phyloP scores from a whole-genome alignment of 2,329 filamentous ascomycete genomes.

The Sclerotinia spermophila region DNA sequence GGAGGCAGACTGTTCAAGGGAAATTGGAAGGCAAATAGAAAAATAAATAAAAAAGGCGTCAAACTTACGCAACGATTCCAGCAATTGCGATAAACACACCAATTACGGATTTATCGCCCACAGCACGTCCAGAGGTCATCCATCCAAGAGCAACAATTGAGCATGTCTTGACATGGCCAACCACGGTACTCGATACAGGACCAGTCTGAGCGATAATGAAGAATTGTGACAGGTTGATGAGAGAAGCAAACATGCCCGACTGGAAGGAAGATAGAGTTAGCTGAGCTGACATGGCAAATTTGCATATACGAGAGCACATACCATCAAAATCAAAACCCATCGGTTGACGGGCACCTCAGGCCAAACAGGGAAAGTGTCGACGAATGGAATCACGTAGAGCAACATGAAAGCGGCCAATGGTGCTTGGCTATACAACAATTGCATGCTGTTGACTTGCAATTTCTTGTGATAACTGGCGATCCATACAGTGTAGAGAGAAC shows the following conservation, averaged over 20 bases:
- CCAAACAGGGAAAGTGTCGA: slow-evolving; percentile 60
- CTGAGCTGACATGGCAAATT: slow-evolving; percentile 23
- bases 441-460: slow-evolving; percentile 64
- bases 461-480: slow-evolving; percentile 63
- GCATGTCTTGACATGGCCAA: slow-evolving; percentile 64
- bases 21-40: neutral
- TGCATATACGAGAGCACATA: slow-evolving; percentile 38
- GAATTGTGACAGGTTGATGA: slow-evolving; percentile 63
- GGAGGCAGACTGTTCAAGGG: neutral
- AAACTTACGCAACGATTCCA: slow-evolving; percentile 53
- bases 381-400: slow-evolving; percentile 62
- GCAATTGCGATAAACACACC: slow-evolving; percentile 54
- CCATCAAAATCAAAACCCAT: slow-evolving; percentile 58
- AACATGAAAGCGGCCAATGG: slow-evolving; percentile 60
- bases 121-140: slow-evolving; percentile 52
- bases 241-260: slow-evolving; percentile 59
- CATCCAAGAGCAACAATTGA: slow-evolving; percentile 63
- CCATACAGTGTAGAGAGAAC: slow-evolving; percentile 66
- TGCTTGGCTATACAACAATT: slow-evolving; percentile 65
- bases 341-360: slow-evolving; percentile 47
- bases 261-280: slow-evolving; percentile 37
- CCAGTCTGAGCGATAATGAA: slow-evolving; percentile 61
- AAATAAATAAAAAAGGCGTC: slow-evolving; percentile 5
- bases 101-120: slow-evolving; percentile 52
- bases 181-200: slow-evolving; percentile 61